phyloP scores from a whole-genome alignment of 2,329 filamentous ascomycete genomes.

The Epichloe gansuensis region DNA sequence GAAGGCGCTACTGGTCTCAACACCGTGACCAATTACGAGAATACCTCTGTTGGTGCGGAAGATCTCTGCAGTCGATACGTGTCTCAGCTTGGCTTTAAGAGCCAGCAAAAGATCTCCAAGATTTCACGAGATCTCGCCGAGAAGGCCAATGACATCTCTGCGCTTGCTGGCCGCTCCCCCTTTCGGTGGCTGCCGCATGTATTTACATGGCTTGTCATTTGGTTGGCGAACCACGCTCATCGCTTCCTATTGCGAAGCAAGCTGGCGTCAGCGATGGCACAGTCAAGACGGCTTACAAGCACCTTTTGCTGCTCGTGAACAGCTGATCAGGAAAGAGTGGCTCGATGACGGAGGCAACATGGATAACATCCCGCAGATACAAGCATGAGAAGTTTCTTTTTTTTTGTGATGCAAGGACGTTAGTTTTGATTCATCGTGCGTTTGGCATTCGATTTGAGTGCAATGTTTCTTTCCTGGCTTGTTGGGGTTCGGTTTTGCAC shows the following conservation, averaged over 20 bases:
- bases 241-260: constrained; percentile 76
- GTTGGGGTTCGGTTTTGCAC: neutral
- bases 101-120: constrained; percentile 61
- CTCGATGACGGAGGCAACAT: constrained; percentile 60
- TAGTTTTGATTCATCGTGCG: neutral
- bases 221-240: constrained; percentile 63
- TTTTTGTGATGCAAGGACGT: neutral
- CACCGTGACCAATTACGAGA: constrained; percentile 58
- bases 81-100: constrained; percentile 64
- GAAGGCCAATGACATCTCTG: constrained; percentile 63
- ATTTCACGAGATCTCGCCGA: constrained; percentile 69
- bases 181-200: constrained; percentile 88
- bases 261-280: constrained; percentile 93
- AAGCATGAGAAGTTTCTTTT: constrained; percentile 13
- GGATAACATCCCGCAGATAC: constrained; percentile 50
- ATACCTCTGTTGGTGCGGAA: constrained; percentile 67
- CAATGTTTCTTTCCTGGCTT: neutral
- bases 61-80: constrained; percentile 87
- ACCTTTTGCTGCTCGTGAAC: constrained; percentile 61
- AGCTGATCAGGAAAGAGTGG: constrained; percentile 65
- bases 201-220: constrained; percentile 93
- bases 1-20: constrained; percentile 34
- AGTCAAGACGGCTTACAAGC: constrained; percentile 90
- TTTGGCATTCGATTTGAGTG: neutral
- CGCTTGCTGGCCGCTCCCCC: constrained; percentile 80